Conservation (phyloP, 129 eudicot genomes). For the sunflower (Helianthus annuus) region HanXRQr2.0-SUNRISE NC_035434.2:133189881-133190380, state of each 20-base stretch:
- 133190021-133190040: conserved; percentile 12
- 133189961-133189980: too few relatives aligned
- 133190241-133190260: too few relatives aligned
- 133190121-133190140: conserved; percentile 16
- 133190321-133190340: background rate
- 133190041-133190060: conserved; percentile 7
- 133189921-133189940: too few relatives aligned
- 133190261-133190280: conserved; percentile 1
- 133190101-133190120: conserved; percentile 5
- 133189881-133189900: too few relatives aligned
- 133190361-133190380: too few relatives aligned
- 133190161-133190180: conserved; percentile 94
- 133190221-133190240: too few relatives aligned
- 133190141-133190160: conserved; percentile 90
- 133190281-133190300: background rate
- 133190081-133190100: conserved; percentile 17
- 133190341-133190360: background rate
- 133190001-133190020: background rate
- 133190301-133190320: too few relatives aligned
- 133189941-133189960: conserved; percentile 98
- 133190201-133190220: conserved; percentile 93
- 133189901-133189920: too few relatives aligned
- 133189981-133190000: too few relatives aligned
- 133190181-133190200: conserved; percentile 78
- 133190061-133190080: background rate